Conservation (phyloP, 768 basidiomycete genomes). For the Termitomyces sp. region DNA sequence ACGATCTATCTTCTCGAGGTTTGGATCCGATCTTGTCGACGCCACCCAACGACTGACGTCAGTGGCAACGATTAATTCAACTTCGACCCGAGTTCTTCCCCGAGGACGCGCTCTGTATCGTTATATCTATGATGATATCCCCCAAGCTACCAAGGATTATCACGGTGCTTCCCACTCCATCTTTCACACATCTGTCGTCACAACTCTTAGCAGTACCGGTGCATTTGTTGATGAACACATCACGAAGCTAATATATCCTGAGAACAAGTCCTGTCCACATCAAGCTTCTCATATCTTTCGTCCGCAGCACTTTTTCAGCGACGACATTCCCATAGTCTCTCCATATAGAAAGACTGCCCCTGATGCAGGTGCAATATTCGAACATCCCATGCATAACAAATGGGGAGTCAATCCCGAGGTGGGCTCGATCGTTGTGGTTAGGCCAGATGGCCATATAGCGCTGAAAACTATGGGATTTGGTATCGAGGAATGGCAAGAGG, state of each 20-base stretch:
- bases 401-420: constrained; percentile 11
- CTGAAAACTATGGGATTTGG: constrained; percentile 11
- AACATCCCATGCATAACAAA: constrained; percentile 15
- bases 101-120: constrained; percentile 9
- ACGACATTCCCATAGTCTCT: constrained; percentile 14
- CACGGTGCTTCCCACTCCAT: constrained; percentile 12
- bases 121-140: constrained; percentile 15
- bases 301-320: constrained; percentile 14
- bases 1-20: constrained; percentile 10
- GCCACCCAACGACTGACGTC: not conserved
- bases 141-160: constrained; percentile 10
- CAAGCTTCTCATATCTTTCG: constrained; percentile 11
- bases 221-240: constrained; percentile 7
- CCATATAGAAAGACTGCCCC: constrained; percentile 14
- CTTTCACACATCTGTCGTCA: constrained; percentile 11
- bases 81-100: constrained; percentile 1
- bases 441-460: constrained; percentile 13
- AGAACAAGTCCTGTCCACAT: not conserved
- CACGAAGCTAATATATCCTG: constrained; percentile 11
- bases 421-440: constrained; percentile 13
- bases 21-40: not conserved
- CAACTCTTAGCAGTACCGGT: constrained; percentile 9
- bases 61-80: not conserved
- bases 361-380: constrained; percentile 12
- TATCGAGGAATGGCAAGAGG: constrained; percentile 10